Evolutionary conservation across 495 filamentous ascomycete genomes (phyloP).

Genomic region (Daldinia concentrica): DNA sequence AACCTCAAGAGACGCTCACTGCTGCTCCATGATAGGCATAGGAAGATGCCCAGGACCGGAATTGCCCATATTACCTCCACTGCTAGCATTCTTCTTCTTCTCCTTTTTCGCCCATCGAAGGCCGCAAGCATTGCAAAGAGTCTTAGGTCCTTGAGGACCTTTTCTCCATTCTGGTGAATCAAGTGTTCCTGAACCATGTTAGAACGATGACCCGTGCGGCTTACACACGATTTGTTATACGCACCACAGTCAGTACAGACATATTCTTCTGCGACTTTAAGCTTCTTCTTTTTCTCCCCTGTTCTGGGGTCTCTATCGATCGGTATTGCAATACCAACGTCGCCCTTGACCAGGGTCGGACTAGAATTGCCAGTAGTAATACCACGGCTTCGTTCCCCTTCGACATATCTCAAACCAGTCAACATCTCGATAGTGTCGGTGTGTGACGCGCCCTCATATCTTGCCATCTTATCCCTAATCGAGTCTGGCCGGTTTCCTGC

Average conservation of each 20-base stretch:
- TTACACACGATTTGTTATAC: conserved; percentile 29
- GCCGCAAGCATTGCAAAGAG: conserved; percentile 96
- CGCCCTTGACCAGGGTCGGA: conserved; percentile 82
- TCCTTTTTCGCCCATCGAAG: conserved; percentile 85
- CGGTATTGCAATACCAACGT: conserved; percentile 84
- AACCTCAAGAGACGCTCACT: conserved; percentile 10
- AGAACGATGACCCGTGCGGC: not conserved
- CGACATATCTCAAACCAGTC: conserved; percentile 86
- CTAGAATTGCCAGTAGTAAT: conserved; percentile 86
- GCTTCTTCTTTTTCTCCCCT: conserved; percentile 85
- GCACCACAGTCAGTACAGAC: conserved; percentile 93
- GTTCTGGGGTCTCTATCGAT: conserved; percentile 74
- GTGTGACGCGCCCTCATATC: conserved; percentile 76
- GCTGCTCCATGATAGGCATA: conserved; percentile 28
- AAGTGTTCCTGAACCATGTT: conserved; percentile 64
- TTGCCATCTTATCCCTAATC: conserved; percentile 79
- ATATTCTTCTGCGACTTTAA: conserved; percentile 92
- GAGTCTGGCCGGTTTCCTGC: conserved; percentile 73
- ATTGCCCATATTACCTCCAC: conserved; percentile 15
- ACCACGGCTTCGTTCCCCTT: conserved; percentile 88
- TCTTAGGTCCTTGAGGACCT: conserved; percentile 92
- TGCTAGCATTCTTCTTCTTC: conserved; percentile 64
- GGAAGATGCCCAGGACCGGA: conserved; percentile 16
- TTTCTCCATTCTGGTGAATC: conserved; percentile 98
- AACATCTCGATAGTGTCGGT: conserved; percentile 93